Evolutionary conservation across 495 filamentous ascomycete genomes (phyloP), one percentile per base, ranked within the genome.

Genomic region (Cairneyella variabilis): DNA sequence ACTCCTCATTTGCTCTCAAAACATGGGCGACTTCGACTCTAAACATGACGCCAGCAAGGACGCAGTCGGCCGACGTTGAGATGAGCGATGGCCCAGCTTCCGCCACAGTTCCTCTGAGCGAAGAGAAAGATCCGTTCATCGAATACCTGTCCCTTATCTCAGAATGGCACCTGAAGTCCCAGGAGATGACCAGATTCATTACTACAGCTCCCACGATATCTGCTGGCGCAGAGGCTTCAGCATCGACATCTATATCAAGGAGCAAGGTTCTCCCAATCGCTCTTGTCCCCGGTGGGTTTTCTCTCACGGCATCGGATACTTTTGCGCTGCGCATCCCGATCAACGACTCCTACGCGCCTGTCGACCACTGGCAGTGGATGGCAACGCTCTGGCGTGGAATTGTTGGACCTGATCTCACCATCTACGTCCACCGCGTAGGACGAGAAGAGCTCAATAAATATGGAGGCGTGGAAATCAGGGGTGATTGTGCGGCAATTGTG

Each of bases 321-420:
- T 92, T 85, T 59, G 85, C 91, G 0, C 79, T 76, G 45, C 70
- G 75, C 14, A 80, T 91, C 10, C 86, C 86, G 7, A 87, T 95
- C 43, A 69, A 74, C 10, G 91, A 96, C 58, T 73, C 80, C 2
- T 96, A 95, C 64, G 78, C 79, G 1, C 84, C 89, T 0, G 73
- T 89, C 25, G 90, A 98, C 62, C 93, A 98, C 65, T 98, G 93
- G 93, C 90, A 96, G 69, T 97, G 93, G 93, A 89, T 92, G 75
- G 93, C 92, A 23, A 93, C 88, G 45, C 77, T 96, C 2, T 98
- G 92, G 92, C 84, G 91, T 1, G 87, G 88, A 1, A 87, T 89
- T 47, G 78, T 92, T 0, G 91, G 89, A 0, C 81, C 91, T 0
- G 93, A 98, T 69, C 74, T 97, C 54, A 95, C 90, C 0, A 78